Percentiles rank a stretch among this genome's conserved stretches.
Evolutionary conservation across 2,329 filamentous ascomycete species (phyloP).

Genomic region (Ceratocystis eucalypticola): DNA sequence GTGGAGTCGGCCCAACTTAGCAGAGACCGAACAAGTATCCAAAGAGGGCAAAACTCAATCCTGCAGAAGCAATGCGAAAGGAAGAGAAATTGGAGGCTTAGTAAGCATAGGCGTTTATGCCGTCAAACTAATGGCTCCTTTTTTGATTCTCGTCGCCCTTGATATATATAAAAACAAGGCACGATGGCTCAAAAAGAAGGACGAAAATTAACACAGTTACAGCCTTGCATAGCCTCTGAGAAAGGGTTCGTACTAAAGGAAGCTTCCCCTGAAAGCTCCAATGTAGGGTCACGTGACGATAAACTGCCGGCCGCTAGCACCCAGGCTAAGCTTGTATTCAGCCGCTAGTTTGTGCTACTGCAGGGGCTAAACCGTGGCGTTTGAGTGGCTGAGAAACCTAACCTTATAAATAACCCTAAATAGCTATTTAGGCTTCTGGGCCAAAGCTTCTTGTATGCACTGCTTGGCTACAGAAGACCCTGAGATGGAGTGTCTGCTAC

Average conservation of each 20-base stretch:
- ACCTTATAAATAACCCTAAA: background rate
- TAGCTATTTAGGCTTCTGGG: background rate
- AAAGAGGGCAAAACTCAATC: background rate
- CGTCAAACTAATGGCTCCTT: background rate
- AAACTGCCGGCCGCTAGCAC: too few relatives aligned
- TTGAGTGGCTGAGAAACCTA: background rate
- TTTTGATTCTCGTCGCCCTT: background rate
- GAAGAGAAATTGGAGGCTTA: background rate
- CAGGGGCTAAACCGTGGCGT: background rate
- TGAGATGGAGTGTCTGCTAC: background rate
- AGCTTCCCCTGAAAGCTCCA: background rate
- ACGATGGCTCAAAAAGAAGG: background rate
- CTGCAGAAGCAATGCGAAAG: background rate
- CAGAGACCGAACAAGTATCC: background rate
- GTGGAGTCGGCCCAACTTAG: background rate
- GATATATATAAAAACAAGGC: background rate
- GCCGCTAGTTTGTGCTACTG: background rate
- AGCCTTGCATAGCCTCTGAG: background rate
- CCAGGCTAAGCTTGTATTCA: background rate
- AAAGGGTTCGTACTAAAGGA: background rate
- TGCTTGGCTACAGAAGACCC: background rate
- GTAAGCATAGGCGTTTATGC: background rate
- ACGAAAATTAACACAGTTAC: background rate
- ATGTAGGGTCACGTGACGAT: background rate
- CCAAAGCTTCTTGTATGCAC: background rate